Percentiles rank a stretch among this genome's conserved stretches.
phyloP scores from a whole-genome alignment of 2,329 filamentous ascomycete species.

The Hymenoscyphus linearis region DNA sequence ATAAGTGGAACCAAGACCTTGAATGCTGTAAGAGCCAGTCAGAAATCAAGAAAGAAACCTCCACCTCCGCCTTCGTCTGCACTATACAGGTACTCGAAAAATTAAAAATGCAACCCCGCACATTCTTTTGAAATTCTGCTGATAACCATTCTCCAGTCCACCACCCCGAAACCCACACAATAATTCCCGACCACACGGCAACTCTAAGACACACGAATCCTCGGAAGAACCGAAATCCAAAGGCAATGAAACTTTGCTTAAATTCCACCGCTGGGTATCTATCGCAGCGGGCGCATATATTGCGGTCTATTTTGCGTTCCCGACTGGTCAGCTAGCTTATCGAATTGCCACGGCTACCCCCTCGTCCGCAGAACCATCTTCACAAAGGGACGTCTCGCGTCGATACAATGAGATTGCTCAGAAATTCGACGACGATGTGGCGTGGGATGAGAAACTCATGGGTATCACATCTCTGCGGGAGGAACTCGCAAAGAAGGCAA shows the following conservation, averaged over 20 bases:
- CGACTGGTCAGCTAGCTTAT: neutral
- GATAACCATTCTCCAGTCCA: neutral
- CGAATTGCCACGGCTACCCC: conserved; percentile 13
- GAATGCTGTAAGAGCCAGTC: neutral
- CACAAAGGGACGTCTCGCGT: conserved; percentile 28
- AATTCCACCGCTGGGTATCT: neutral
- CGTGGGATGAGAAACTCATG: conserved; percentile 51
- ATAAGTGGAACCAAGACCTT: neutral
- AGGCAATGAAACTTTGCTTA: neutral
- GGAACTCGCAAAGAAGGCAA: conserved; percentile 42
- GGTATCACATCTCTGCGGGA: conserved; percentile 49
- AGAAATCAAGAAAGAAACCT: neutral
- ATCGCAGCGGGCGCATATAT: neutral
- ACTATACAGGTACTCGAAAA: neutral
- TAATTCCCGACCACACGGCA: no score
- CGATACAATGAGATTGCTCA: conserved; percentile 38
- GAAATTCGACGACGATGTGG: conserved; percentile 54
- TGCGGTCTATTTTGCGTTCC: neutral
- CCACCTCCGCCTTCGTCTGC: neutral
- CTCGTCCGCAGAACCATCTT: conserved; percentile 18
- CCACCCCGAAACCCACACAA: neutral
- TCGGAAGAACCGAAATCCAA: neutral
- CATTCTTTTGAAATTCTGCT: neutral
- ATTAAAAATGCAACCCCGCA: neutral
- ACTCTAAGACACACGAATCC: no score